phyloP scores from a whole-genome alignment of 2,329 filamentous ascomycete species.

The Elsinoe fawcettii region DNA sequence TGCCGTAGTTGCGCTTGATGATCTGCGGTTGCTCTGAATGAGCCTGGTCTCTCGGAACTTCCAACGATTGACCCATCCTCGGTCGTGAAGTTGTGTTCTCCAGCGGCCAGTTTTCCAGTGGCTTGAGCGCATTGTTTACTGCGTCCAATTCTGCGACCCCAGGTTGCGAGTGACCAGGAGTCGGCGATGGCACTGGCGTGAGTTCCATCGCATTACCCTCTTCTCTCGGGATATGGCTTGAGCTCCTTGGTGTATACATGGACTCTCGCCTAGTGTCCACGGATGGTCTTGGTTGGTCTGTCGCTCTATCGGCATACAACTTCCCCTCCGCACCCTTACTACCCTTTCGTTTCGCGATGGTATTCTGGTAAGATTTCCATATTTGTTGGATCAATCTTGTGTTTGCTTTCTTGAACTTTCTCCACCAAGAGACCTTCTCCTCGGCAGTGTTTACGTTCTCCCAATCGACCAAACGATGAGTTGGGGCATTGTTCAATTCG shows the following conservation, averaged over 20 bases:
- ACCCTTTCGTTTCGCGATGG: slow-evolving; percentile 34
- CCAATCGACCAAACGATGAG: slow-evolving; percentile 83
- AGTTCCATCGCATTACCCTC: slow-evolving; percentile 72
- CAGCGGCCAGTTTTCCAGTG: slow-evolving; percentile 20
- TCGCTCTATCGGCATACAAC: slow-evolving; percentile 40
- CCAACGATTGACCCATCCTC: slow-evolving; percentile 23
- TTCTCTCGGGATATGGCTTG: slow-evolving; percentile 38
- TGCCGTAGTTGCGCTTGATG: slow-evolving; percentile 54
- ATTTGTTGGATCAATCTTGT: slow-evolving; percentile 54
- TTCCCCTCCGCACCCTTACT: slow-evolving; percentile 24
- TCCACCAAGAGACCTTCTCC: slow-evolving; percentile 79
- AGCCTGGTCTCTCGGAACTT: slow-evolving; percentile 23
- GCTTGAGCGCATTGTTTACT: slow-evolving; percentile 15
- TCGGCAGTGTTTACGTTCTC: slow-evolving; percentile 87
- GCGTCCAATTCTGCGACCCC: slow-evolving; percentile 30
- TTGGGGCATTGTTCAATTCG: slow-evolving; percentile 90
- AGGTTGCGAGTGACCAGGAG: slow-evolving; percentile 46
- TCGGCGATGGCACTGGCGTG: slow-evolving; percentile 85
- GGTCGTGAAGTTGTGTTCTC: slow-evolving; percentile 18
- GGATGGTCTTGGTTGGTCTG: slow-evolving; percentile 57
- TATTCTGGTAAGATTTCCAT: slow-evolving; percentile 41
- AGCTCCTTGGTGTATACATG: slow-evolving; percentile 46
- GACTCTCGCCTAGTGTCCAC: slow-evolving; percentile 56
- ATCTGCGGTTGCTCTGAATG: slow-evolving; percentile 22
- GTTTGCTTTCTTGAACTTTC: slow-evolving; percentile 81